Evolutionary conservation across 2,329 filamentous ascomycete species (phyloP).

Genomic region (Beauveria rudraprayagi): DNA sequence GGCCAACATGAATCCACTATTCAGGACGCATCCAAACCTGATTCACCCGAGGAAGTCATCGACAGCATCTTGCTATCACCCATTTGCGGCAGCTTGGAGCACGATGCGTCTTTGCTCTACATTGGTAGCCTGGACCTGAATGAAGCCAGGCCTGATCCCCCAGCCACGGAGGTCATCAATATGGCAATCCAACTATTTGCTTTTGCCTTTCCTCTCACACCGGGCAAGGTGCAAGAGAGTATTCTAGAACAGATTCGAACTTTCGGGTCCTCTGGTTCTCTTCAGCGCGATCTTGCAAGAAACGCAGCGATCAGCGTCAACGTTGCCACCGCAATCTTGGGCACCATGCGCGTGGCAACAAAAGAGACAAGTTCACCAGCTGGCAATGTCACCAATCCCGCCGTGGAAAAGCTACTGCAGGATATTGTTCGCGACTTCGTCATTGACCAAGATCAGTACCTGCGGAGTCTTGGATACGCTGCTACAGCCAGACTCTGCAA

Average conservation of each 20-base stretch:
- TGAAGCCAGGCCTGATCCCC: slow-evolving; percentile 57
- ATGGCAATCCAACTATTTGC: slow-evolving; percentile 90
- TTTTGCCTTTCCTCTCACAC: slow-evolving; percentile 80
- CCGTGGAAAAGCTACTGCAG: slow-evolving; percentile 78
- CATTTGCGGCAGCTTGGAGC: slow-evolving; percentile 75
- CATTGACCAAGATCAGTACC: slow-evolving; percentile 73
- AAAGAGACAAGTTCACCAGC: slow-evolving; percentile 67
- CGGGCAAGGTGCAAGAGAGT: slow-evolving; percentile 88
- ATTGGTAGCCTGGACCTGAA: slow-evolving; percentile 39
- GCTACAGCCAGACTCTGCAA: slow-evolving; percentile 81
- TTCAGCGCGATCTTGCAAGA: slow-evolving; percentile 79
- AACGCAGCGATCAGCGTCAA: slow-evolving; percentile 91
- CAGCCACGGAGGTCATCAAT: slow-evolving; percentile 89
- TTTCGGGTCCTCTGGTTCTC: slow-evolving; percentile 69
- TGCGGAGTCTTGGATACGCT: slow-evolving; percentile 78
- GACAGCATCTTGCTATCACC: slow-evolving; percentile 58
- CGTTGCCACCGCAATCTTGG: slow-evolving; percentile 71
- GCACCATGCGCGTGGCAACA: slow-evolving; percentile 73
- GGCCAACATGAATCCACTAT: slow-evolving; percentile 53
- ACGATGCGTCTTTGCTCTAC: slow-evolving; percentile 81
- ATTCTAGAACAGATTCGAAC: slow-evolving; percentile 89
- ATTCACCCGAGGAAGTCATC: slow-evolving; percentile 56
- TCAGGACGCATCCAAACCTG: slow-evolving; percentile 40
- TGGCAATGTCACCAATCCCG: slow-evolving; percentile 64
- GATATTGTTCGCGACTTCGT: slow-evolving; percentile 67